Conservation (phyloP, 2,329 filamentous ascomycete genomes). For the Esteya vermicola region DNA sequence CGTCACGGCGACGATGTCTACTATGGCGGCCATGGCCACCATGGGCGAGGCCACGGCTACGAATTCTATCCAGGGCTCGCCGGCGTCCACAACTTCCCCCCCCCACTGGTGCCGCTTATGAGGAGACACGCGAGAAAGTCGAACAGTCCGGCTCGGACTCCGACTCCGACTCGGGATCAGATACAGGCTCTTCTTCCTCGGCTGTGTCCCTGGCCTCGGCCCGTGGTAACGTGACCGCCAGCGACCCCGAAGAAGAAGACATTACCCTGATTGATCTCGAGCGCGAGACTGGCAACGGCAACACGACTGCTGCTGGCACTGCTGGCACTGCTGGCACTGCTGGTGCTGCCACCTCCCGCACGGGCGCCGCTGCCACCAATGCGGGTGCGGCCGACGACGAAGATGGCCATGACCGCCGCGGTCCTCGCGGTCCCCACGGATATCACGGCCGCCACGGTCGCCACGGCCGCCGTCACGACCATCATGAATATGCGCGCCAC, state of each 20-base stretch:
- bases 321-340: constrained; percentile 6
- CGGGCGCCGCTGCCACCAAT: too few relatives aligned
- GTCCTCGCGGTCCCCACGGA: background rate
- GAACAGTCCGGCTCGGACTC: constrained; percentile 3
- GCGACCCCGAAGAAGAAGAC: constrained; percentile 8
- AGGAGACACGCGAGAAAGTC: background rate
- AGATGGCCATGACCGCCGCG: constrained; percentile 9
- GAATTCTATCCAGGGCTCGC: too few relatives aligned
- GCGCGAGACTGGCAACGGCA: constrained; percentile 16
- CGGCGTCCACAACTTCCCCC: background rate
- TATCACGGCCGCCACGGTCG: constrained; percentile 1
- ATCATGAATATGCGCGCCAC: constrained; percentile 1
- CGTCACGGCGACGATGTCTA: too few relatives aligned
- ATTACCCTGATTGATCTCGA: constrained; percentile 6
- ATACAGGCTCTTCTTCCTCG: constrained; percentile 1
- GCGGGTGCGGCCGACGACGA: constrained; percentile 6
- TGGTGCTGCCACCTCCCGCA: background rate
- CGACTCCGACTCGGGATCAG: too few relatives aligned
- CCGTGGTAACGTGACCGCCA: background rate
- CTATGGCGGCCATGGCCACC: too few relatives aligned
- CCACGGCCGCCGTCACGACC: constrained; percentile 1
- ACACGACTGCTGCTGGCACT: constrained; percentile 8
- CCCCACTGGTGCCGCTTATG: background rate
- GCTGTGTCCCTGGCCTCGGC: constrained; percentile 1
- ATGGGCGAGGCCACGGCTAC: background rate